Evolutionary conservation across 2,329 filamentous ascomycete species (phyloP).

Genomic region (Calycina herbarum): DNA sequence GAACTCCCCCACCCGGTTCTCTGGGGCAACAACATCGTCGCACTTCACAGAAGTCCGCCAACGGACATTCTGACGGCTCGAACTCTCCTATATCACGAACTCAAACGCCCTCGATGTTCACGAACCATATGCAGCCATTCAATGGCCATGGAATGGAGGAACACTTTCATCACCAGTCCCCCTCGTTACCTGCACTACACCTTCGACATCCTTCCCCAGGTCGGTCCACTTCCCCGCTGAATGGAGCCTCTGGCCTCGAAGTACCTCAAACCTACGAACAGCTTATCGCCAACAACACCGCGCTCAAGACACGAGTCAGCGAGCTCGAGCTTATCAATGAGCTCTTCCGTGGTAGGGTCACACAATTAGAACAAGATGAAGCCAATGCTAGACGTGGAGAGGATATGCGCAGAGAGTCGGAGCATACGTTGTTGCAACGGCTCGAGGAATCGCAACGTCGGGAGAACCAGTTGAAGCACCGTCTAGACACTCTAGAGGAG

Average conservation of each 20-base stretch:
- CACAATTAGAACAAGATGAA: slow-evolving; percentile 76
- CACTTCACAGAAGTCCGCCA: slow-evolving; percentile 69
- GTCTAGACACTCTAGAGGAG: slow-evolving; percentile 74
- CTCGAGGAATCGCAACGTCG: slow-evolving; percentile 76
- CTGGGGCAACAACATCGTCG: slow-evolving; percentile 55
- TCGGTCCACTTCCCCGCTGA: slow-evolving; percentile 50
- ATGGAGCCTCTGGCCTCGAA: slow-evolving; percentile 63
- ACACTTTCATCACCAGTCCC: slow-evolving; percentile 60
- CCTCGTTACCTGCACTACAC: slow-evolving; percentile 50
- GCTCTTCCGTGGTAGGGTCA: slow-evolving; percentile 71
- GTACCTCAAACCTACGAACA: slow-evolving; percentile 77
- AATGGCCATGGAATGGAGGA: slow-evolving; percentile 69
- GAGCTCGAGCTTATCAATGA: slow-evolving; percentile 95
- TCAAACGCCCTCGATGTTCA: slow-evolving; percentile 73
- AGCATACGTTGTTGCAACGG: slow-evolving; percentile 45
- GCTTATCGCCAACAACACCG: slow-evolving; percentile 76
- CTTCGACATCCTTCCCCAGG: slow-evolving; percentile 60
- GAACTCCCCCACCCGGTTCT: slow-evolving; percentile 52
- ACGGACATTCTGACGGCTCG: slow-evolving; percentile 71
- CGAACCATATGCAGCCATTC: slow-evolving; percentile 76
- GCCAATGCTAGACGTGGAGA: slow-evolving; percentile 63
- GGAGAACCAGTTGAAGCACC: slow-evolving; percentile 79
- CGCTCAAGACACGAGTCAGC: slow-evolving; percentile 90
- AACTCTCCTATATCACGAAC: slow-evolving; percentile 79
- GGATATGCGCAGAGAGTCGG: slow-evolving; percentile 56